Evolutionary conservation across 768 basidiomycete species (phyloP), one percentile per base, ranked within the genome.

Genomic region (Artomyces pyxidatus): DNA sequence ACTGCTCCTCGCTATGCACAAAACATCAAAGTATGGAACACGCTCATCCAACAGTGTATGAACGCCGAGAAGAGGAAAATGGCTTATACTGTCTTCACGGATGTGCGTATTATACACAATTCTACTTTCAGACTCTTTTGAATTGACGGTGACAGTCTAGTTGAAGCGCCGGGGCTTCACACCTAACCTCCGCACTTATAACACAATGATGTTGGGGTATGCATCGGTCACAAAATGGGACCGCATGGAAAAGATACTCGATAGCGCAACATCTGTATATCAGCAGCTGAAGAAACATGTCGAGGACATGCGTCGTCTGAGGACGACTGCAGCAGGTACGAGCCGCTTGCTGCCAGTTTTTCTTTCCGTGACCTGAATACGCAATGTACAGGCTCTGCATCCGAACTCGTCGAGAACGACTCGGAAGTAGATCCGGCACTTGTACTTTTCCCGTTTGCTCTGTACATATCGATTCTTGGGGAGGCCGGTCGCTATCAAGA

Each of bases 121-220:
- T 12, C 3, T 23, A 2, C 4, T 10, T 14, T 12, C 5, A 1
- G 2, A 10, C 25, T 16, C 19, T 16, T 6, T 6, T 32, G 25
- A 21, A 8, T 35, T 35, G 41, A 25, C 27, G 11, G 22, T 17
- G 42, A 29, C 22, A 27, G 21, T 42, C 29, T 52, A 92, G 89
- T 88, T 92, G 88, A 91, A 88, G 65, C 76, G 88, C 28, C 78
- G 90, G 38, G 85, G 86, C 1, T 83, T 88, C 60, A 72, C 72
- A 40, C 87, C 90, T 22, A 81, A 74, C 38, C 63, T 71, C 6
- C 67, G 78, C 49, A 89, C 89, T 2, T 91, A 76, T 56, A 71
- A 75, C 39, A 86, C 84, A 21, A 68, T 91, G 64, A 72, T 92
- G 62, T 72, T 64, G 38, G 87, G 85, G 6, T 71, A 84, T 37